Evolutionary conservation across 2,329 filamentous ascomycete genomes (phyloP).

Genomic region (Trichoderma sp.): DNA sequence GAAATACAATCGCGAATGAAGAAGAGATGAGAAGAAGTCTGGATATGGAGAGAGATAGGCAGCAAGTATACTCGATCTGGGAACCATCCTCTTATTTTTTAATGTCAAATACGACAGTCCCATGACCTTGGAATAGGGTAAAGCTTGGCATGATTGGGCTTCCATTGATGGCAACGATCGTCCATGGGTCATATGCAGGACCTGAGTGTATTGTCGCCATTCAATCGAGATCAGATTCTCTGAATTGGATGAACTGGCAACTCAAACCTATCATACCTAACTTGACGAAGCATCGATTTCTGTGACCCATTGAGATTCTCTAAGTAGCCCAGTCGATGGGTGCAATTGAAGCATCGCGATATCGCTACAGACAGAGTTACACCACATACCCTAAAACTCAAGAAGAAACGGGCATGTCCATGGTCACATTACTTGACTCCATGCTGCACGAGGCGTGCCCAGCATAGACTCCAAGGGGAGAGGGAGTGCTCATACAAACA

Average conservation of each 20-base stretch:
- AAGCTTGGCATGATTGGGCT: background rate
- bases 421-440: background rate
- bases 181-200: background rate
- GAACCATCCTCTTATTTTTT: background rate
- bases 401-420: too few relatives aligned
- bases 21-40: background rate
- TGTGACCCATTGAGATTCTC: background rate
- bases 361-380: too few relatives aligned
- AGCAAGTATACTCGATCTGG: background rate
- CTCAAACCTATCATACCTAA: background rate
- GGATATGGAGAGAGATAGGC: background rate
- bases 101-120: background rate
- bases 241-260: background rate
- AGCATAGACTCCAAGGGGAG: background rate
- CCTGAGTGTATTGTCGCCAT: background rate
- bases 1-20: background rate
- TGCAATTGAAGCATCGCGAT: too few relatives aligned
- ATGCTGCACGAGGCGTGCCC: background rate
- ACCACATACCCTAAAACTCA: too few relatives aligned
- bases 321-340: too few relatives aligned
- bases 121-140: conserved; percentile 12
- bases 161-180: conserved; percentile 5
- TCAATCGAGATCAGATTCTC: background rate
- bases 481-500: background rate
- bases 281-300: background rate